Evolutionary conservation across 345 rosid genomes (phyloP).

Genomic region (Gossypium longicalyx): DNA sequence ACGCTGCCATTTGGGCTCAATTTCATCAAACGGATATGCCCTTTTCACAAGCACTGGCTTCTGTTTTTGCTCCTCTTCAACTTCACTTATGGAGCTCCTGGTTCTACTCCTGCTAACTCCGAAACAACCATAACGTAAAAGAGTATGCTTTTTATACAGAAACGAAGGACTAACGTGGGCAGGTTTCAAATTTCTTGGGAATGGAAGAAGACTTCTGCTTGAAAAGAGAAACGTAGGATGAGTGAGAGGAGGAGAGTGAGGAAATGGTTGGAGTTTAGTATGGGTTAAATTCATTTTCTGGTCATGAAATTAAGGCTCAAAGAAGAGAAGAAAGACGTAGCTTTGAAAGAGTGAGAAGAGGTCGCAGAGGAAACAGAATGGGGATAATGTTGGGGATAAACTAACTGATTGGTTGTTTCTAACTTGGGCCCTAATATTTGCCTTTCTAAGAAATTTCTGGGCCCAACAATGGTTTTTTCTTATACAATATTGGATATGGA

Average conservation of each 20-base stretch:
- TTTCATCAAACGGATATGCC: constrained; percentile 80
- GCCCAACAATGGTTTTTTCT: not conserved
- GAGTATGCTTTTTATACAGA: constrained; percentile 15
- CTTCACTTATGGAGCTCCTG: constrained; percentile 14
- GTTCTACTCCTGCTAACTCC: constrained; percentile 10
- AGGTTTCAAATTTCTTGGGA: constrained; percentile 19
- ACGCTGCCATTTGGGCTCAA: constrained; percentile 92
- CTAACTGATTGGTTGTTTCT: not conserved
- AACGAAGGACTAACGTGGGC: constrained; percentile 8
- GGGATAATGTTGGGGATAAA: constrained; percentile 18
- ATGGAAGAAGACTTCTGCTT: constrained; percentile 21
- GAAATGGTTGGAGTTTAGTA: constrained; percentile 24
- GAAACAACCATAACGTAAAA: constrained; percentile 9
- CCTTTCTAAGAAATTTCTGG: not conserved
- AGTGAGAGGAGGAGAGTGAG: constrained; percentile 22
- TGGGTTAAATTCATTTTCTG: constrained; percentile 27
- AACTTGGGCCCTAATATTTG: not conserved
- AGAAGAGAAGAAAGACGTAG: not conserved
- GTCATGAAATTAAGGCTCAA: constrained; percentile 10
- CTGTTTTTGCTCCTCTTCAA: constrained; percentile 29
- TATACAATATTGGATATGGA: no score
- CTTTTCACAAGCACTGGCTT: constrained; percentile 36
- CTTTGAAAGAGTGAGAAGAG: not conserved
- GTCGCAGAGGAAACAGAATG: not conserved
- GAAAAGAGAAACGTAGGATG: not conserved